A percentile compares a stretch with the other conserved stretches of the same genome.
These are phyloP conservation scores for Solanum hybrid DNA, from an alignment of 305 asterid genomes.

Conservation along the genomic window DNA sequence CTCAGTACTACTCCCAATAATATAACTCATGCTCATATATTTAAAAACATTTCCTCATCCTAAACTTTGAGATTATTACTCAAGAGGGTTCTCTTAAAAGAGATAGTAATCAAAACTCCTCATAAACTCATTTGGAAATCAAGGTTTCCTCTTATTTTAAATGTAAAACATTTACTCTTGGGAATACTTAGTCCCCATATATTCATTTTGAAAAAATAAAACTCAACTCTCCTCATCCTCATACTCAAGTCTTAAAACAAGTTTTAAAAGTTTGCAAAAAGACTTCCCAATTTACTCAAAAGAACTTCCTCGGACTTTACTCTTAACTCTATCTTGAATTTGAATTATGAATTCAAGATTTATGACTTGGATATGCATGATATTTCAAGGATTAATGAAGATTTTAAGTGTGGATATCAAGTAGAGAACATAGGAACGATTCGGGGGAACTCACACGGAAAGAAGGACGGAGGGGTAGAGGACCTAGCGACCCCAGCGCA, in stretches of 20 bases:
- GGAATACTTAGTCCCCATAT: background rate
- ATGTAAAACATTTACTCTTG: background rate
- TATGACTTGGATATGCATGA: background rate
- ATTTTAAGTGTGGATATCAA: background rate
- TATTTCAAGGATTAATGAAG: background rate
- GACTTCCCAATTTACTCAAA: background rate
- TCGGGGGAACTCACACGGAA: background rate
- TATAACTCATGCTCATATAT: too few species aligned
- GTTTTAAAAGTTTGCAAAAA: background rate
- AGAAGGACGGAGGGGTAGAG: too few species aligned
- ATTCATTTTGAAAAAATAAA: background rate
- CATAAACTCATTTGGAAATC: background rate
- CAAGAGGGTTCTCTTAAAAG: background rate
- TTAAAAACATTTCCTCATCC: too few species aligned
- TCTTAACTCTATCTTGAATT: background rate
- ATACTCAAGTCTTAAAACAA: background rate
- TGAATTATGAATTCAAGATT: too few species aligned
- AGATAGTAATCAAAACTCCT: background rate
- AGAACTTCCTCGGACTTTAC: background rate
- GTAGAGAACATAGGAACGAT: background rate
- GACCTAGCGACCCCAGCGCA: too few species aligned
- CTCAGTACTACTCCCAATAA: background rate
- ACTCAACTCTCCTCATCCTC: background rate
- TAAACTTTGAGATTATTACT: background rate
- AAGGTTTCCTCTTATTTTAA: background rate